Conservation (phyloP, 106 monocot species). For the Dactylorhiza incarnata region DNA sequence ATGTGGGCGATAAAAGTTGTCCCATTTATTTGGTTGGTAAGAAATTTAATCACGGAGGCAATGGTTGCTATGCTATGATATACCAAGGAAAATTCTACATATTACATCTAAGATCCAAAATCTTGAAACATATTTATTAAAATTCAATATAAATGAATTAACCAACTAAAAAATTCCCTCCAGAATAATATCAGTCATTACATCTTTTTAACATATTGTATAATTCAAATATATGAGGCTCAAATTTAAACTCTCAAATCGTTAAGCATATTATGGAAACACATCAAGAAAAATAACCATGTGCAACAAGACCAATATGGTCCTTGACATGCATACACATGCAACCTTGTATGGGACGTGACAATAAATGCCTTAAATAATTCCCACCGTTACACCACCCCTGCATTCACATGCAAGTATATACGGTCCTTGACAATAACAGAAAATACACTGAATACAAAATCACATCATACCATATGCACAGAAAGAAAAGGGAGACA, state of each 20-base stretch:
- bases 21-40: neutral
- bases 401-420: conserved; percentile 1
- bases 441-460: neutral
- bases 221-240: neutral
- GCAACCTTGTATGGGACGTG: neutral
- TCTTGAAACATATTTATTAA: neutral
- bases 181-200: neutral
- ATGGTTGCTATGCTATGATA: neutral
- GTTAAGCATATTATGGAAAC: neutral
- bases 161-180: neutral
- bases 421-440: neutral
- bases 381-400: neutral
- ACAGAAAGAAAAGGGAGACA: neutral
- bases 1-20: neutral
- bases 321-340: neutral
- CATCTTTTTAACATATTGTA: neutral
- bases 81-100: neutral
- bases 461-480: neutral
- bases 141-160: neutral
- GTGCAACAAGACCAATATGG: neutral
- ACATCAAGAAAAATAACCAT: neutral
- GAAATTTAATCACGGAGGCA: conserved; percentile 1
- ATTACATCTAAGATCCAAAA: neutral
- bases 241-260: conserved; percentile 1
- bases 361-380: neutral